Evolutionary conservation across 1,284 basidiomycete species (phyloP), one percentile per base, ranked within the genome.

Genomic region (Tilletia caries): DNA sequence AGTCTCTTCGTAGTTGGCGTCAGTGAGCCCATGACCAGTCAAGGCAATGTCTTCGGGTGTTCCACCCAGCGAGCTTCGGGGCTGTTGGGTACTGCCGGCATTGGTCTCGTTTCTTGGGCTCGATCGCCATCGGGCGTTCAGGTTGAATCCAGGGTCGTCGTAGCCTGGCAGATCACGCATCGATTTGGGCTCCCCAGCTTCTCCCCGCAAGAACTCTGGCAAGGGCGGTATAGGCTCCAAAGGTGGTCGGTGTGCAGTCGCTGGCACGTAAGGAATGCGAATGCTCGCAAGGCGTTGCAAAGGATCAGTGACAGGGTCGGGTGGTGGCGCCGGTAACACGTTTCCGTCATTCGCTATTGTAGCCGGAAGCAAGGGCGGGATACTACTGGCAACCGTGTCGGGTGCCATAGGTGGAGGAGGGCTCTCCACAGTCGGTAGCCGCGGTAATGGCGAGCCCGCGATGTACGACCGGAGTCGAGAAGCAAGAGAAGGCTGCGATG

Each of bases 1-100:
- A 25, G 58, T 62, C 18, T 62, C 32, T 18, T 62, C 58, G 58
- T 62, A 62, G 29, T 62, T 62, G 32, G 58, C 33, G 32, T 62
- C 58, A 15, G 58, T 62, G 32, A 62, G 58, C 10, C 58, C 29
- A 62, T 62, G 58, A 3, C 58, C 58, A 23, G 64, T 44, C 33
- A 46, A 25, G 34, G 41, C 41, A 32, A 46, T 46, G 37, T 46
- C 64, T 23, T 43, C 41, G 20, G 41, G n/a, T 23, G 37, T 37
- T 12, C 37, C 41, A 3, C 37, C 41, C 18, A 46, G 33, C 23
- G 64, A 65, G 29, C 37, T 46, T 25, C 41, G 43, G 13, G 64
- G 41, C 29, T 29, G 20, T 25, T 46, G 37, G 29, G 27, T 23
- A 3, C 41, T 37, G 23, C 6, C 15, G n/a, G 20, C 37, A 23